These are phyloP conservation scores for Pseudoturritis turrita DNA, from an alignment of 345 rosid species.

Conservation along the genomic window DNA sequence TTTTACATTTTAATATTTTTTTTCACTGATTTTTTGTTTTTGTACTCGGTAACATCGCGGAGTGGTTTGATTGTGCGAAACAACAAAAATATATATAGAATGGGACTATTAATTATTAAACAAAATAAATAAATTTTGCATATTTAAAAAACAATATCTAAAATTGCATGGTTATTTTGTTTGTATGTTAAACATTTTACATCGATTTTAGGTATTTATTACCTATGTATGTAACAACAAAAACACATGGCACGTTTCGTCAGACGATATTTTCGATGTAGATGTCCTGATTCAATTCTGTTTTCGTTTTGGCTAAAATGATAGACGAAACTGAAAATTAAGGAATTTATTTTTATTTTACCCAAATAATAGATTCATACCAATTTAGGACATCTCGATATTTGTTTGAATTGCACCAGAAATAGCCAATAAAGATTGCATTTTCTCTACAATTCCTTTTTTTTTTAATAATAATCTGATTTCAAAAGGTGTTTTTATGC, in stretches of 20 bases:
- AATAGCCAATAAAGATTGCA: slow-evolving; percentile 17
- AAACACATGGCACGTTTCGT: slow-evolving; percentile 28
- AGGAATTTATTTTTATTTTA: background rate
- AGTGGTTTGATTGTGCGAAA: background rate
- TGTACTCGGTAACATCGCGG: slow-evolving; percentile 13
- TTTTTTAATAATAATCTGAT: background rate
- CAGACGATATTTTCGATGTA: slow-evolving; percentile 26
- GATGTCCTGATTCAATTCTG: slow-evolving; percentile 16
- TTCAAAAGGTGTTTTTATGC: slow-evolving; percentile 16
- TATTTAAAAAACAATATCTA: background rate
- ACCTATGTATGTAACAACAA: slow-evolving; percentile 8
- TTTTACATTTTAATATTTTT: slow-evolving; percentile 15
- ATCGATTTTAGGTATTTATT: background rate
- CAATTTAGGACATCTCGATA: background rate
- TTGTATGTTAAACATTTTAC: background rate
- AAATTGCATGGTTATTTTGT: background rate
- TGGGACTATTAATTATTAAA: background rate
- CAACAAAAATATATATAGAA: background rate
- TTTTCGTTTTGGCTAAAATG: background rate
- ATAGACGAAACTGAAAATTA: background rate
- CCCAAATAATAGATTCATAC: slow-evolving; percentile 7
- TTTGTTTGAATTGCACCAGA: slow-evolving; percentile 8
- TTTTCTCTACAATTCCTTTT: slow-evolving; percentile 6
- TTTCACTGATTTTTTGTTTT: slow-evolving; percentile 13
- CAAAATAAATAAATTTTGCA: background rate